A percentile compares a stretch with the other conserved stretches of the same genome.
phyloP scores from a whole-genome alignment of 169 alveolate species.

The Babesia ovis region DNA sequence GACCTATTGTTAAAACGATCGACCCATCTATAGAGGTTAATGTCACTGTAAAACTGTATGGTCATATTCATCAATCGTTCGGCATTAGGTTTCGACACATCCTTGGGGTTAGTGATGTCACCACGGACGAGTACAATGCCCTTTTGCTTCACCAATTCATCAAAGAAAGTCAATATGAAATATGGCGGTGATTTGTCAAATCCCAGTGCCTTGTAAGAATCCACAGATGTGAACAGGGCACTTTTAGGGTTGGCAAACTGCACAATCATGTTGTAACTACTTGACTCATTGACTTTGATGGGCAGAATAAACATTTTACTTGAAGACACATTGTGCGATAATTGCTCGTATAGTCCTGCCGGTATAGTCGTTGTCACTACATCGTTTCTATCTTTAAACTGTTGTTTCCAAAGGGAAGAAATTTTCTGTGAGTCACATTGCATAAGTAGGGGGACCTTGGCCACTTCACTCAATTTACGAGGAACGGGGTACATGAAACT shows the following conservation, averaged over 20 bases:
- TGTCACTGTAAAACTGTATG: conserved; percentile 46
- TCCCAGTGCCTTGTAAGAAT: conserved; percentile 13
- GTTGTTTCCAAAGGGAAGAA: conserved; percentile 19
- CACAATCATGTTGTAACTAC: conserved; percentile 26
- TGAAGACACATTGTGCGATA: background rate
- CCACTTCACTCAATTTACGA: conserved; percentile 20
- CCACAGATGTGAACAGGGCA: conserved; percentile 41
- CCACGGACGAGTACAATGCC: conserved; percentile 36
- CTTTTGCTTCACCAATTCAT: conserved; percentile 27
- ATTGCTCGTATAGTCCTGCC: background rate
- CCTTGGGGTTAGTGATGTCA: conserved; percentile 43
- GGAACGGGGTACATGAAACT: conserved; percentile 53
- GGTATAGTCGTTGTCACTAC: conserved; percentile 8
- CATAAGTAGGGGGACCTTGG: conserved; percentile 43
- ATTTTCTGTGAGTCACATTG: conserved; percentile 15
- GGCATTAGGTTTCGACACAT: conserved; percentile 36
- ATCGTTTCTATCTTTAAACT: conserved; percentile 12
- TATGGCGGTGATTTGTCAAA: conserved; percentile 29
- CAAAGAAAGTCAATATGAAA: conserved; percentile 38
- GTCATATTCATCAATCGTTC: conserved; percentile 16
- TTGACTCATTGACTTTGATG: background rate
- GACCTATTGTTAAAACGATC: conserved; percentile 32
- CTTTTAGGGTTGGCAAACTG: conserved; percentile 26
- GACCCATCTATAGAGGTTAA: conserved; percentile 60
- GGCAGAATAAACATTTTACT: conserved; percentile 44